Evolutionary conservation across 352 stramenopile genomes (phyloP), one percentile per base, ranked within the genome.

Genomic region (Pythium angustatum): DNA sequence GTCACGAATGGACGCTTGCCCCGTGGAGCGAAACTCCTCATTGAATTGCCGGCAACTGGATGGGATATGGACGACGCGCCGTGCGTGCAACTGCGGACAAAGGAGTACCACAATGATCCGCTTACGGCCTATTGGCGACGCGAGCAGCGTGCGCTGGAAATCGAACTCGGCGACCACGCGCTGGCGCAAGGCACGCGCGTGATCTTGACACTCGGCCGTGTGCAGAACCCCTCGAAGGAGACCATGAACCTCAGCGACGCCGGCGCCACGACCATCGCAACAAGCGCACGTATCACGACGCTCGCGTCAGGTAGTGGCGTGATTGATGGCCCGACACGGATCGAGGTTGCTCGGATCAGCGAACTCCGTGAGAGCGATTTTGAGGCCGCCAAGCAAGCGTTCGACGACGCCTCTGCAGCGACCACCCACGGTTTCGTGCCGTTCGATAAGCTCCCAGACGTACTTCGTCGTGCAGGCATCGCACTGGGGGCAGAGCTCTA

Each of bases 341-440:
- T 93, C 19, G 75, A 88, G 31, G 71, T 91, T n/a, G 69, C 84
- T 1, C 61, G 70, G 3, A 93, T 90, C 58, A 91, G 81, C 38
- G 75, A 89, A 38, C 71, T 93, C 0, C 73, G 80, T 3, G 77
- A 86, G 48, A 59, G 41, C n/a, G 81, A 91, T 34, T 90, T 86
- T 57, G 58, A 71, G 5, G 24, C 76, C 11, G 68, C 82, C 9
- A 75, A 62, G 7, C 70, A 63, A 31, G 71, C 73, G 0, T 75
- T 81, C 34, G 41, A 66, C 10, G 53, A 66, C 22, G 61, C 63
- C 6, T 65, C 50, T 48, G 26, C 10, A 1, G 52, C 53, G 8
- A 19, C 31, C 6, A 28, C 38, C 10, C 61, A 76, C 19, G 36
- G 54, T 1, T 49, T 72, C 19, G 17, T 68, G 0, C 30, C 21